A percentile compares a stretch with the other conserved stretches of the same genome.
These are phyloP conservation scores for Ophiorrhiza pumila DNA, from an alignment of 257 asterid species.

Conservation along the genomic window DNA sequence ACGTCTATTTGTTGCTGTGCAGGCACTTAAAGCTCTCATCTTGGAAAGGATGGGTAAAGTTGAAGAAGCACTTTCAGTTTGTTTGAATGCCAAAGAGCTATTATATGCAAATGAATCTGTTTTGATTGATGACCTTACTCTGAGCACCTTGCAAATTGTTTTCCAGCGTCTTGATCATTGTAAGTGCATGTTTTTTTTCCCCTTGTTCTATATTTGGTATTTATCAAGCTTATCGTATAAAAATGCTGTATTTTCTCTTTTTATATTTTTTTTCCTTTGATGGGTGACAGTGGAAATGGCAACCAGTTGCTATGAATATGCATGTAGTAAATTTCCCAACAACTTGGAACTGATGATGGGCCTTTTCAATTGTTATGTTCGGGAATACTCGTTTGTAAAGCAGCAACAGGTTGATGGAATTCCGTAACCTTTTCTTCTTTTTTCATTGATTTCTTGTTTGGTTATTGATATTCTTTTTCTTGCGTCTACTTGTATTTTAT, in stretches of 20 bases:
- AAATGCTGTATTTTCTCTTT: not conserved
- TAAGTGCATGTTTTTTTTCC: slow-evolving; percentile 30
- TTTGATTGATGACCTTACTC: slow-evolving; percentile 82
- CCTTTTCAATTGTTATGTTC: slow-evolving; percentile 85
- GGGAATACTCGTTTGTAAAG: slow-evolving; percentile 89
- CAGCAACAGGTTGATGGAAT: slow-evolving; percentile 85
- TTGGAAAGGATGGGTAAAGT: slow-evolving; percentile 82
- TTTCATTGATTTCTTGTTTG: not conserved
- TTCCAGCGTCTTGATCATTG: slow-evolving; percentile 90
- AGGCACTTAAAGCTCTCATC: slow-evolving; percentile 88
- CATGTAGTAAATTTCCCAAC: slow-evolving; percentile 73
- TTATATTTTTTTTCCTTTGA: not conserved
- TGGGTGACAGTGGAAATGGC: slow-evolving; percentile 80
- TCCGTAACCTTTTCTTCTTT: not conserved
- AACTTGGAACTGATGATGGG: slow-evolving; percentile 90
- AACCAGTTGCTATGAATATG: slow-evolving; percentile 86
- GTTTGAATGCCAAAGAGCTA: slow-evolving; percentile 73
- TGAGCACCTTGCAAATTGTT: slow-evolving; percentile 91
- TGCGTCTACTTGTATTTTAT: not conserved
- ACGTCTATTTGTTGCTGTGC: slow-evolving; percentile 13
- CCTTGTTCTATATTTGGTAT: not conserved
- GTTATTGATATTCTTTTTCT: not conserved
- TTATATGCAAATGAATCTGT: slow-evolving; percentile 52
- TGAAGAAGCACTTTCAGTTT: slow-evolving; percentile 79
- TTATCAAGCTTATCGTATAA: not conserved